Evolutionary conservation across 2,329 filamentous ascomycete species (phyloP).

Genomic region (Fusarium illudens): DNA sequence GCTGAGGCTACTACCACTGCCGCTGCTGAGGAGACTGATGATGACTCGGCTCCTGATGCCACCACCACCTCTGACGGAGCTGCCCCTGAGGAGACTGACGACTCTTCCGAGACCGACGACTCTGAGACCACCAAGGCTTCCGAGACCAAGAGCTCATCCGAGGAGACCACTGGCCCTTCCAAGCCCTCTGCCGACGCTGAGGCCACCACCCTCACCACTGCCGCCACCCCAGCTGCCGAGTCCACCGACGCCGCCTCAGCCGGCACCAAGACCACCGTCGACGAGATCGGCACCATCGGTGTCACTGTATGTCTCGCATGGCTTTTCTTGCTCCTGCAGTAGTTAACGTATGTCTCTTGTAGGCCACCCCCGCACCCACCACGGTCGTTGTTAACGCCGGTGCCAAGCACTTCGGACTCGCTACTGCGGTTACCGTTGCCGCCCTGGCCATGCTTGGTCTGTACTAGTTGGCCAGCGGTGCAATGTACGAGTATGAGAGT

Average conservation of each 20-base stretch:
- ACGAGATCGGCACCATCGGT: conserved; percentile 22
- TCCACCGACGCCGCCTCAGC: background rate
- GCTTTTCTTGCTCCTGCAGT: background rate
- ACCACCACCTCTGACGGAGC: background rate
- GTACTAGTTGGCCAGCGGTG: conserved; percentile 2
- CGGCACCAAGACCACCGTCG: conserved; percentile 3
- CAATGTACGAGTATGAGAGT: background rate
- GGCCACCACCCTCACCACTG: conserved; percentile 5
- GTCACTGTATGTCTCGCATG: conserved; percentile 11
- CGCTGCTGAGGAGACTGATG: background rate
- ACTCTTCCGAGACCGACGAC: background rate
- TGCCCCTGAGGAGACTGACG: background rate
- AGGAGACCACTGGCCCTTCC: background rate
- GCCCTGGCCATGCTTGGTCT: conserved; percentile 6
- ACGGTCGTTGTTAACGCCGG: conserved; percentile 11
- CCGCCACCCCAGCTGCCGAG: background rate
- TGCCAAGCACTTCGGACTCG: conserved; percentile 15
- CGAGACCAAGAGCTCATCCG: background rate
- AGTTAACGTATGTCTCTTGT: background rate
- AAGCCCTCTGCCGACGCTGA: background rate
- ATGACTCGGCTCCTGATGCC: background rate
- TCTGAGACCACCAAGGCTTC: background rate
- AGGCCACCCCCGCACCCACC: conserved; percentile 19
- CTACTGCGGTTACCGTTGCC: background rate
- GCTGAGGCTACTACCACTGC: background rate